Conservation (phyloP, 2,329 filamentous ascomycete species). For the Endothia cerciana region DNA sequence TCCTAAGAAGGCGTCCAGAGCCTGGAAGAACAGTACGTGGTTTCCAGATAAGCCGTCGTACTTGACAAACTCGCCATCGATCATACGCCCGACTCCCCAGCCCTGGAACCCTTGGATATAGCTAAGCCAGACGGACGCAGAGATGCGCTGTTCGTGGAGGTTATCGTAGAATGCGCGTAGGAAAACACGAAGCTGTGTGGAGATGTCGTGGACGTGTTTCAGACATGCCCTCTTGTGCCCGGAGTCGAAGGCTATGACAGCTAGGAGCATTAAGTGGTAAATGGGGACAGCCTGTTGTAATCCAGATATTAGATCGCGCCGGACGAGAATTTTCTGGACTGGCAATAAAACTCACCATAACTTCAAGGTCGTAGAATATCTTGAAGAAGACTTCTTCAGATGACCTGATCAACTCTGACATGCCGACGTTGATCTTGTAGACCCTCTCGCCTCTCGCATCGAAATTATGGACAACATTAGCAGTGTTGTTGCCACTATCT, state of each 20-base stretch:
- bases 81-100: not conserved
- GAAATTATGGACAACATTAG: not conserved
- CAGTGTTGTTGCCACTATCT: constrained; percentile 1
- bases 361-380: constrained; percentile 1
- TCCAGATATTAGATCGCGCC: not conserved
- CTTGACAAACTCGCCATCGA: not conserved
- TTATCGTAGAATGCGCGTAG: not conserved
- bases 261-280: not conserved
- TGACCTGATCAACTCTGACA: not conserved
- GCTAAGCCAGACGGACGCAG: not conserved
- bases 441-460: not conserved
- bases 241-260: not conserved
- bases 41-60: not conserved
- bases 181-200: not conserved
- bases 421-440: not conserved
- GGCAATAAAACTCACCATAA: not conserved
- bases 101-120: constrained; percentile 5
- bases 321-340: no score
- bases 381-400: constrained; percentile 2
- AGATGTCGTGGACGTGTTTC: not conserved
- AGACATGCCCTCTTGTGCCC: not conserved
- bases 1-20: not conserved
- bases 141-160: not conserved
- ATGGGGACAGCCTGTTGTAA: not conserved
- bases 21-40: not conserved